phyloP scores from a whole-genome alignment of 2,329 filamentous ascomycete genomes.

The Fusarium sp. region DNA sequence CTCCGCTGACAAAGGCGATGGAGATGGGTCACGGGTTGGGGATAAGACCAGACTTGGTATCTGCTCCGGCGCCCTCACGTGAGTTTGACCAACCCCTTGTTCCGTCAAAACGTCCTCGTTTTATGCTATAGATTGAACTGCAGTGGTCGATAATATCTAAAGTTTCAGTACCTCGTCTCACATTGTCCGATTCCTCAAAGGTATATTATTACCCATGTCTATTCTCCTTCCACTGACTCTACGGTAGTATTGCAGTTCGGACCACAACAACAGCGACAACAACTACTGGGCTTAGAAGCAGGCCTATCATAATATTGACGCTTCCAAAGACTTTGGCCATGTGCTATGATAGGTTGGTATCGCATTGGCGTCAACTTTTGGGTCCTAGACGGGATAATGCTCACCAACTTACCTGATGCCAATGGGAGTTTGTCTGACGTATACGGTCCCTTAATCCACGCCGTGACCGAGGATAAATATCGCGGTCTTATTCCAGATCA shows the following conservation, averaged over 20 bases:
- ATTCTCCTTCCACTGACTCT: not conserved
- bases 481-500: not conserved
- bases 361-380: not conserved
- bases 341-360: not conserved
- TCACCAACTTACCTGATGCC: not conserved
- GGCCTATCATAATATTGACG: not conserved
- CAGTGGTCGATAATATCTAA: not conserved
- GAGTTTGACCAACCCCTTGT: not conserved
- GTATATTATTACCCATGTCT: not conserved
- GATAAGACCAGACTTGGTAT: not conserved
- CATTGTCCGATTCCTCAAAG: not conserved
- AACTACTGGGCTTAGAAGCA: not conserved
- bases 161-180: not conserved
- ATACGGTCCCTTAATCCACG: not conserved
- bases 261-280: not conserved
- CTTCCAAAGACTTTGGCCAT: not conserved
- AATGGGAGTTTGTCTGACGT: not conserved
- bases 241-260: too few relatives aligned
- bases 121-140: not conserved
- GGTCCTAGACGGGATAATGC: not conserved
- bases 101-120: too few relatives aligned
- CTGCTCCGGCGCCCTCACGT: not conserved
- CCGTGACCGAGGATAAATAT: rapidly evolving
- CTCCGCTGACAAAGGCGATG: not conserved
- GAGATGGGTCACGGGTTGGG: not conserved